Base-by-base conservation (phyloP, 495 filamentous ascomycete species). In the Neurospora cerealis region DNA sequence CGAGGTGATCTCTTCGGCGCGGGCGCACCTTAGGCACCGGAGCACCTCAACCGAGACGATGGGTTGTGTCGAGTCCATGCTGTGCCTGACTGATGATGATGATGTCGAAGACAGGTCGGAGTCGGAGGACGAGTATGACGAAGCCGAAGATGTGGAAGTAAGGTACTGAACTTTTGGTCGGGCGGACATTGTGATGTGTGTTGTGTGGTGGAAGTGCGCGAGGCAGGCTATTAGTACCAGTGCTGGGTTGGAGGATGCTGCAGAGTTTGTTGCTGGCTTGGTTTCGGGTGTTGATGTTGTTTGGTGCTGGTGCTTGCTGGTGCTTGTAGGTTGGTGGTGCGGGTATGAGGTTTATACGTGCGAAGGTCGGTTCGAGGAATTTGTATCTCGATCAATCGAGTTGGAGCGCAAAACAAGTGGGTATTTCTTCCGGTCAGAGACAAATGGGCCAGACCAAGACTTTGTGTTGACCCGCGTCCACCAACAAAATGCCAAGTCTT, bases 11-110 rank as follows among this genome's bases (percentile, higher is more conserved):
- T 89, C 87, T 54, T 86, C 86, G 70, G 83, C 83, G 19, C 86
- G 86, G 13, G 87, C 86, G 77, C 87, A 89, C 70, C 87, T 83
- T 70, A 88, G 80, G 79, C 87, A 89, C 71, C 86, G 86, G 70
- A 89, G 78, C 70, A 86, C 79, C 79, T 86, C 83, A 11, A 89
- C 86, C 54, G 86, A 83, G 24, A 81, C 84, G 8, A 81, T 77
- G 17, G 83, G 81, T 60, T 80, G 83, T n/a, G 81, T 77, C 2
- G 77, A 75, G 70, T 86, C 84, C 83, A 86, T 86, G 74, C 82
- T 81, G 78, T 75, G 73, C 72, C 82, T 75, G 71, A 76, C 77
- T 66, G 74, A 72, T 7, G 77, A 71, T 19, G 73, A 71, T 28
- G 74, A 74, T 2, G 78, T 72, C 34, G 73, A 74, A 7, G 84